A percentile compares a stretch with the other conserved stretches of the same genome.
phyloP scores from a whole-genome alignment of 257 asterid species.

The Solanum ahanhuiri region DNA sequence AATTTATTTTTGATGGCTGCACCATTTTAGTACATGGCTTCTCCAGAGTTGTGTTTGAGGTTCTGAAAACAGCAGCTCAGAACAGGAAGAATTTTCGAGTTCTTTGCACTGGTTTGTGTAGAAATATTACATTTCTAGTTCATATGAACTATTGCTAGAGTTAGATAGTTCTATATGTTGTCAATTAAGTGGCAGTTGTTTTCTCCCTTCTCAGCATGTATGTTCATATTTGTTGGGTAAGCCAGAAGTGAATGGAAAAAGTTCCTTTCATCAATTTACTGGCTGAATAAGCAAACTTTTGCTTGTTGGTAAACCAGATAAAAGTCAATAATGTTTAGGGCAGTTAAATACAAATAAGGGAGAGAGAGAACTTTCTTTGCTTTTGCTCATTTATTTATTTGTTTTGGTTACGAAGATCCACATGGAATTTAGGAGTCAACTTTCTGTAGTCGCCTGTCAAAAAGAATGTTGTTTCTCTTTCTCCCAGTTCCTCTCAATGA shows the following conservation, averaged over 20 bases:
- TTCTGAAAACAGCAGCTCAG: conserved; percentile 67
- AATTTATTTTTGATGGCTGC: conserved; percentile 84
- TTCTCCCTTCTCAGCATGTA: neutral
- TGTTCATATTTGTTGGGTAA: neutral
- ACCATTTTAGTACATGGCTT: conserved; percentile 94
- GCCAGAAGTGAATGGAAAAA: neutral
- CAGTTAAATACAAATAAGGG: neutral
- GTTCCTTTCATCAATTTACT: neutral
- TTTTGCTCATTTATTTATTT: neutral
- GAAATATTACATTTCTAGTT: neutral
- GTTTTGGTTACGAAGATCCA: neutral
- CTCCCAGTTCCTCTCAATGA: neutral
- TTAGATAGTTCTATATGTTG: neutral
- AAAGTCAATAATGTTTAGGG: neutral
- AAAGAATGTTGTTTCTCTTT: neutral
- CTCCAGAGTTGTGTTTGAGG: conserved; percentile 83
- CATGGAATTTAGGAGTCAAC: neutral
- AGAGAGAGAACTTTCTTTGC: neutral
- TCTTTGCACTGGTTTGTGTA: conserved; percentile 62
- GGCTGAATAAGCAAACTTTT: neutral
- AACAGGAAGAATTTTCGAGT: conserved; percentile 65
- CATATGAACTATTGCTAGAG: neutral
- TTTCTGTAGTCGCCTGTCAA: neutral
- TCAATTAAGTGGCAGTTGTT: neutral
- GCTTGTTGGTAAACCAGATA: neutral